Base-by-base conservation (phyloP, 2,329 filamentous ascomycete genomes). In the Alternaria infectoria region DNA sequence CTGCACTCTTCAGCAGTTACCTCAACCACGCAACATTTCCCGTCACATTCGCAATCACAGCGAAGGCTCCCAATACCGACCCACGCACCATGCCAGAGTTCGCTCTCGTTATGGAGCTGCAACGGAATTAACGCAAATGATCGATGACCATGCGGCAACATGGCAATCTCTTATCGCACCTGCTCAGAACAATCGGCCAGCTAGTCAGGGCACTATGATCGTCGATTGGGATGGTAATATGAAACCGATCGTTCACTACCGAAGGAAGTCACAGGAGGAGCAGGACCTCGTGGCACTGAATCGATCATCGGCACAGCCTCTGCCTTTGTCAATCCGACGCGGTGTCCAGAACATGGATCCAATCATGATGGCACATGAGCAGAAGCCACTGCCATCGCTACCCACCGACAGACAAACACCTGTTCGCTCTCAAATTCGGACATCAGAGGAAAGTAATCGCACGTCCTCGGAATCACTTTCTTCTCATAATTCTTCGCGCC, bases 141-240 rank as follows among this genome's bases (percentile, higher is more conserved):
- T 77, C 10, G 72, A 76, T 25, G 62, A 63, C 4, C 61, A 72
- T 46, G 49, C 73, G 28, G 63, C 71, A 13, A 64, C 61, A 56
- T 64, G 70, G 47, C 26, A 50, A 13, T 46, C 36, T 0, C 36
- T 40, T 45, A 7, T 21, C 59, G 11, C 36, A 59, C 49, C 46
- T 21, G 19, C 47, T 11, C 28, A 12, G 15, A 17, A n/a, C 46
- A 44, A 25, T 43, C 64, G 23, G 28, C 49, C 32, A 21, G 28
- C 45, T 5, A 54, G 54, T 25, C 47, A 57, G 2, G 68, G 68
- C 8, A 74, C 73, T 3, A 57, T 75, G 62, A 63, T 75, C 21
- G 63, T 76, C 1, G 72, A 76, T 49, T 75, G 66, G 49, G 66
- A 69, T 21, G 44, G 62, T 2, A 32, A 23, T 7, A 62, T 51